Base-by-base conservation (phyloP, 2,329 filamentous ascomycete genomes). In the Gnomoniopsis sp. region DNA sequence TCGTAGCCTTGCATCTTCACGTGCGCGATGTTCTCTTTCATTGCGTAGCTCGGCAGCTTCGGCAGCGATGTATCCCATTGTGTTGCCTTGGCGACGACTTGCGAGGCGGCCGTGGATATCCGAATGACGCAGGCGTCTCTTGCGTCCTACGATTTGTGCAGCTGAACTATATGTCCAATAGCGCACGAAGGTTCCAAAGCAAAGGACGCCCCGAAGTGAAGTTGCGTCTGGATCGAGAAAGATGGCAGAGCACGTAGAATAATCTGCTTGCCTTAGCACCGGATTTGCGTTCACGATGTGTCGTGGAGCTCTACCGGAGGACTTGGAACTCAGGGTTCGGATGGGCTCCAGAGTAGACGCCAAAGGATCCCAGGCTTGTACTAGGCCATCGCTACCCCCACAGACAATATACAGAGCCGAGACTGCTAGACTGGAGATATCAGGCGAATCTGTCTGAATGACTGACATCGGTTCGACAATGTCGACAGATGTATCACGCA, bases 331-430 rank as follows among this genome's bases (percentile, higher is more conserved):
- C 55, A 99, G 79, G 0, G 92, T 98, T 43, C 92, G 86, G 53
- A 98, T 83, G 0, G 95, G 91, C 21, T 88, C 86, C 19, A 81
- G 74, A 0, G 83, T 89, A 2, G 93, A 98, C 1, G 88, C 91
- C 49, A 99, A 78, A n/a, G 90, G 90, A 75, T 99, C 95, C 95
- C 95, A 99, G 6, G 92, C 90, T 72, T 98, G 95, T 4, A 96
- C 93, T 3, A 98, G 83, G 1, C 95, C 93, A 73, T 99, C 95
- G 65, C 90, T 96, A 26, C 95, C 95, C 52, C 95, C 95, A 70
- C 96, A 91, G 7, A 98, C 89, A 17, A 99, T 75, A 69, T 96
- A 96, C 17, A 99, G 78, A 1, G 91, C 89, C 1, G 92, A 91
- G 49, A 96, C 72, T 6, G 89, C 95, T 17, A 99, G 74, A 61